Base-by-base conservation (phyloP, 352 stramenopile genomes). In the Globisporangium lucens region DNA sequence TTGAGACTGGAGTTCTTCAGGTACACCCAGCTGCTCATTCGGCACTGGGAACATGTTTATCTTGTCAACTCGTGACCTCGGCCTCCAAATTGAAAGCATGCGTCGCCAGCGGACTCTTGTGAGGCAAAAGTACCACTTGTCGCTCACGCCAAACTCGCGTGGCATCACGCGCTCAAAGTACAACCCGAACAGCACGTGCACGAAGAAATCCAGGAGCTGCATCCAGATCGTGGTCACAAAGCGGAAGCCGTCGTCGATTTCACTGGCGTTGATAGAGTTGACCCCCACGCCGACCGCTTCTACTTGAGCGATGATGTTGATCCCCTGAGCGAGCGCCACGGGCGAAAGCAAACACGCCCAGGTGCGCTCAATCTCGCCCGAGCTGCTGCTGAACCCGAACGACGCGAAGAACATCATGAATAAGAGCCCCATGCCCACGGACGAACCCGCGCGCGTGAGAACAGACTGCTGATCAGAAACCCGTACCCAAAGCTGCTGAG, bases 101-200 rank as follows among this genome's bases (percentile, higher is more conserved):
- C 63, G 71, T 0, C 60, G 71, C 93, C 93, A 98, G 67, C 87
- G 97, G 3, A 68, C 47, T 24, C 70, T 77, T 8, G 78, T 83
- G 2, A 97, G 56, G 2, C 84, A 80, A 64, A 99, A 98, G 73
- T 97, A 97, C 85, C 90, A 98, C 3, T 85, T 89, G 30, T 94
- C 76, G 0, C 75, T 61, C 22, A 95, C 85, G 20, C 96, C 96
- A 61, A 96, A 99, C 59, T 98, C 91, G 49, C 89, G 91, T 3
- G 96, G 96, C n/a, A 98, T 71, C 15, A 98, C 91, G 57, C 89
- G 80, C 61, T 98, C 94, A 4, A 98, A 79, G 76, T 99, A 99
- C 56, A 77, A 76, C 0, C 82, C 94, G 1, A 98, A 22, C 12
- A 92, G 3, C 53, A 85, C 73, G 70, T 98, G 98, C 20, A 98